Percentiles rank a stretch among this genome's conserved stretches.
Evolutionary conservation across 805 yeast genomes (phyloP).

Genomic region (Lachancea sp.): DNA sequence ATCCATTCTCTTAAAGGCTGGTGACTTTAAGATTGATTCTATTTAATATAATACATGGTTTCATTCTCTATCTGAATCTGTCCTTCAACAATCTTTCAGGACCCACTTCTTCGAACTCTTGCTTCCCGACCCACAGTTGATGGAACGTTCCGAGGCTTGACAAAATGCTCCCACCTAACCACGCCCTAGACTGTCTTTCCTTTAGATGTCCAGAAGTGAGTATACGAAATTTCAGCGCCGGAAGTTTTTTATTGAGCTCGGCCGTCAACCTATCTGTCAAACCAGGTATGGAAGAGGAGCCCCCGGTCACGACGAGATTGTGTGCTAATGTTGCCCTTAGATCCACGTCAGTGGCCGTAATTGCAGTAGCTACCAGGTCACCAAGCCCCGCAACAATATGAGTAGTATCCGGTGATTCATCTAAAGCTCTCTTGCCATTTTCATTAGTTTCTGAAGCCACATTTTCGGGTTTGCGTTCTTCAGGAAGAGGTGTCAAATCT

Average conservation of each 20-base stretch:
- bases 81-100: slow-evolving; percentile 71
- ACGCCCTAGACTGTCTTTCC: slow-evolving; percentile 75
- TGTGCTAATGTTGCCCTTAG: slow-evolving; percentile 80
- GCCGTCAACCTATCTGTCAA: slow-evolving; percentile 66
- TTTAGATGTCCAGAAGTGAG: slow-evolving; percentile 72
- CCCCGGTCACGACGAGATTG: slow-evolving; percentile 82
- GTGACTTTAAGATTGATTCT: neutral
- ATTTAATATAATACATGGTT: slow-evolving; percentile 4
- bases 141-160: slow-evolving; percentile 90
- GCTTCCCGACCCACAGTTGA: slow-evolving; percentile 86
- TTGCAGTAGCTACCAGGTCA: slow-evolving; percentile 51
- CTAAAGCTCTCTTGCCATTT: slow-evolving; percentile 28
- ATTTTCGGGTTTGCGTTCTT: slow-evolving; percentile 15
- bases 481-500: slow-evolving; percentile 25
- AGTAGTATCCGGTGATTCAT: slow-evolving; percentile 11
- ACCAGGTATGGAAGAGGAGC: slow-evolving; percentile 74
- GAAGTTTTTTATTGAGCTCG: slow-evolving; percentile 64
- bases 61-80: slow-evolving; percentile 57
- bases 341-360: slow-evolving; percentile 65
- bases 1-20: neutral
- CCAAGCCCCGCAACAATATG: slow-evolving; percentile 44
- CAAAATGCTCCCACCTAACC: slow-evolving; percentile 90
- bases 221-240: slow-evolving; percentile 79
- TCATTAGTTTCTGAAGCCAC: slow-evolving; percentile 19
- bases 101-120: slow-evolving; percentile 85